Conservation (phyloP, 306 rosid genomes). For the Astragalus glycyphyllos region DNA sequence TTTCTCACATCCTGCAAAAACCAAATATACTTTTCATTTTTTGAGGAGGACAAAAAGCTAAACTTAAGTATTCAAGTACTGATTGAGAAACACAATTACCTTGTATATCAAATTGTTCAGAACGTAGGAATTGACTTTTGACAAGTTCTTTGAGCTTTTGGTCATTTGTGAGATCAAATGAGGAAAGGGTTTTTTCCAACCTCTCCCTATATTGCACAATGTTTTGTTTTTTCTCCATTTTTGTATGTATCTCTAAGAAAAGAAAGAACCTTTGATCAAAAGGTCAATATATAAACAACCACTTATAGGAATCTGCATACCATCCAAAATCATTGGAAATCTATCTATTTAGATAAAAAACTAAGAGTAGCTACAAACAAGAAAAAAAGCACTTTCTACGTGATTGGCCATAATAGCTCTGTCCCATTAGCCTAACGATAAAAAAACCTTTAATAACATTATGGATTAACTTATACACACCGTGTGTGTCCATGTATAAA, state of each 20-base stretch:
- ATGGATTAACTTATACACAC: too few relatives aligned
- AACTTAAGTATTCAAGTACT: constrained; percentile 2
- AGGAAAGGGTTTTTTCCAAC: constrained; percentile 74
- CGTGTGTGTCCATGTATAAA: too few relatives aligned
- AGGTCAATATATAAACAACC: constrained; percentile 34
- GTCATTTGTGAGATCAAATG: constrained; percentile 65
- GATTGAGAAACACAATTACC: constrained; percentile 48
- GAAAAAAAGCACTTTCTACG: background rate
- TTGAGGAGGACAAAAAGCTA: background rate
- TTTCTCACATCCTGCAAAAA: constrained; percentile 57
- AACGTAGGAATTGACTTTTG: constrained; percentile 60
- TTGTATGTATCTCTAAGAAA: constrained; percentile 43
- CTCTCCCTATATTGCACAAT: constrained; percentile 84
- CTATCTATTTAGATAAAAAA: background rate
- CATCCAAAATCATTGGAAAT: constrained; percentile 40
- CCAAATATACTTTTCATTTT: background rate
- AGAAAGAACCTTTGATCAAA: constrained; percentile 42
- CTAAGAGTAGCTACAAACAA: background rate
- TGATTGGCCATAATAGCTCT: background rate
- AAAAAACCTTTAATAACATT: too few relatives aligned
- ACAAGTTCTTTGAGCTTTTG: constrained; percentile 66
- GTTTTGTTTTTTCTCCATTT: constrained; percentile 64
- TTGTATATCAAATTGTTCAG: constrained; percentile 49
- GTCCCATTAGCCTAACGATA: too few relatives aligned
- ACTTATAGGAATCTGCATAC: constrained; percentile 36